Conservation (phyloP, 202 grass and related monocot genomes). For the Elaeis oleifera region DNA sequence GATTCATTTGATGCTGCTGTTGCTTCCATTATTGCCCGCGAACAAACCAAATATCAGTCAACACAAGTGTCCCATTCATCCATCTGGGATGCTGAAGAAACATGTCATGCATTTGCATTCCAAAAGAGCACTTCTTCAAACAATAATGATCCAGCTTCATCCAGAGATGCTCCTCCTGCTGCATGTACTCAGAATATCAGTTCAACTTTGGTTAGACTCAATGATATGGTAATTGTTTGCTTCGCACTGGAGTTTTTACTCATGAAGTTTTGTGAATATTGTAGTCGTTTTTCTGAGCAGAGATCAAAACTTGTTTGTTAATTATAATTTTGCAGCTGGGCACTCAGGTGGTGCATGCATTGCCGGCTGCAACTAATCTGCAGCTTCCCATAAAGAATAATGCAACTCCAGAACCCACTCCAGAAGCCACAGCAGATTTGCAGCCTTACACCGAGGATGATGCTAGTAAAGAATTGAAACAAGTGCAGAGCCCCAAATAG, state of each 20-base stretch:
- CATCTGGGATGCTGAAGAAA: conserved; percentile 90
- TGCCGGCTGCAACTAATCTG: background rate
- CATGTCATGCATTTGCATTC: conserved; percentile 69
- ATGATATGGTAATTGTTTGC: conserved; percentile 22
- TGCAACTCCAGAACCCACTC: background rate
- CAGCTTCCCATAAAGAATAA: background rate
- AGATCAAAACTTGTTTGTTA: conserved; percentile 12
- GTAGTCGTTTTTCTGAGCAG: background rate
- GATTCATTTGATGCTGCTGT: conserved; percentile 98
- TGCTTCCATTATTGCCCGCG: conserved; percentile 54
- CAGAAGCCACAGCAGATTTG: background rate
- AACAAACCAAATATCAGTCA: conserved; percentile 40
- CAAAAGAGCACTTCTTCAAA: conserved; percentile 33
- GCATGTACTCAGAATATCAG: conserved; percentile 10
- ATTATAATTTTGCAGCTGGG: conserved; percentile 14
- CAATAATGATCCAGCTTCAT: conserved; percentile 18
- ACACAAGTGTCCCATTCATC: conserved; percentile 35
- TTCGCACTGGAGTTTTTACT: background rate
- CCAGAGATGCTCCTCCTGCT: conserved; percentile 16
- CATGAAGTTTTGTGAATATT: conserved; percentile 3
- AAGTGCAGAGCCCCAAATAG: background rate
- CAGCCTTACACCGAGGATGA: background rate
- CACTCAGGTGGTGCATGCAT: background rate
- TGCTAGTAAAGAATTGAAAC: background rate
- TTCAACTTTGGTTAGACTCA: conserved; percentile 27